A percentile compares a stretch with the other conserved stretches of the same genome.
phyloP scores from a whole-genome alignment of 371 early-diverging fungal genomes.

The Coemansia sp. region DNA sequence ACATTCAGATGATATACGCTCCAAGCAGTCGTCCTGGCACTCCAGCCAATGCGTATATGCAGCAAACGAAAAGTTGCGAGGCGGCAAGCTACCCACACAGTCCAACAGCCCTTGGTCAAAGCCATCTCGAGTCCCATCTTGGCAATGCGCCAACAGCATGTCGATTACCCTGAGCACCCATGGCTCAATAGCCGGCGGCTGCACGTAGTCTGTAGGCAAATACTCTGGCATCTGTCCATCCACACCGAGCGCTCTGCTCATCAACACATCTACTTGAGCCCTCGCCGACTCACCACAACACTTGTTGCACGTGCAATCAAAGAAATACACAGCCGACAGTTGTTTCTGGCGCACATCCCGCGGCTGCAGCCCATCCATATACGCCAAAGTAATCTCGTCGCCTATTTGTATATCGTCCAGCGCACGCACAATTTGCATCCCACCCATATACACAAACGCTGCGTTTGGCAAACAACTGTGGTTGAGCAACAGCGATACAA shows the following conservation, averaged over 20 bases:
- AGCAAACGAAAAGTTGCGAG: constrained; percentile 31
- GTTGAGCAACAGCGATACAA: constrained; percentile 72
- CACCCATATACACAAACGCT: constrained; percentile 61
- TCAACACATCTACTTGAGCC: constrained; percentile 27
- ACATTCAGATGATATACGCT: not conserved
- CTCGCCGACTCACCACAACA: constrained; percentile 53
- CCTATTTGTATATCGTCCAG: constrained; percentile 63
- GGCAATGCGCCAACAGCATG: not conserved
- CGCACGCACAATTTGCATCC: constrained; percentile 61
- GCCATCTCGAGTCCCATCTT: not conserved
- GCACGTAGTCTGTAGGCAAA: constrained; percentile 27
- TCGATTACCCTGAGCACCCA: constrained; percentile 16
- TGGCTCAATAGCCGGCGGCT: constrained; percentile 6
- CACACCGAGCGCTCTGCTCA: constrained; percentile 7
- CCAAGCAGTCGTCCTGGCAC: constrained; percentile 48
- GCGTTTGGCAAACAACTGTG: constrained; percentile 86
- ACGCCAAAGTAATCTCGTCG: constrained; percentile 76
- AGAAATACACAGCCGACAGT: constrained; percentile 70
- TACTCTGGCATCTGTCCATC: constrained; percentile 1
- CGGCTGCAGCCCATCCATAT: constrained; percentile 71
- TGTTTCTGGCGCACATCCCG: constrained; percentile 58
- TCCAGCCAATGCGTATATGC: constrained; percentile 47
- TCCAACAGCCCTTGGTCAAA: not conserved
- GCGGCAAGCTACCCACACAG: not conserved
- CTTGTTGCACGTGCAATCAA: constrained; percentile 70